Conservation (phyloP, 345 rosid species). For the Brassica cretica region DNA sequence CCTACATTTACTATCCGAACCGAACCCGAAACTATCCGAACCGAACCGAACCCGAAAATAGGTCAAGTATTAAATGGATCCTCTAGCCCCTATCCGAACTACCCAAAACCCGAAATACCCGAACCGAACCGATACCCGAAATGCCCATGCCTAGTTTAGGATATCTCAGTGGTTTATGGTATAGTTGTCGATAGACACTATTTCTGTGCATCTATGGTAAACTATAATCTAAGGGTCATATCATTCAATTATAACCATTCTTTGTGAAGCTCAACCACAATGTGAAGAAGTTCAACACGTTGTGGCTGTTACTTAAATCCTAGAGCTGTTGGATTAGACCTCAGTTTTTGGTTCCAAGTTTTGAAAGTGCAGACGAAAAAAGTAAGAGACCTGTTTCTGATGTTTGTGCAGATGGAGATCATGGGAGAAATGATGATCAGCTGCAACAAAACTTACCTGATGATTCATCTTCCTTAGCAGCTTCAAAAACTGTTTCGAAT, state of each 20-base stretch:
- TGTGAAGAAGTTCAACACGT: slow-evolving; percentile 1
- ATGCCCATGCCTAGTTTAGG: too few relatives aligned
- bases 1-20: too few relatives aligned
- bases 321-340: not conserved
- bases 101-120: too few relatives aligned
- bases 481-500: slow-evolving; percentile 54
- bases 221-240: slow-evolving; percentile 1
- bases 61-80: too few relatives aligned
- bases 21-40: too few relatives aligned
- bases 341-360: slow-evolving; percentile 9
- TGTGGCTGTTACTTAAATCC: not conserved
- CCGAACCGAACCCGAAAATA: too few relatives aligned
- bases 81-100: too few relatives aligned
- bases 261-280: slow-evolving; percentile 23
- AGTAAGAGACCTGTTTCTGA: slow-evolving; percentile 10
- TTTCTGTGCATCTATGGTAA: not conserved
- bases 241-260: not conserved
- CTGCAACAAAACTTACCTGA: slow-evolving; percentile 62
- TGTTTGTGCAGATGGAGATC: slow-evolving; percentile 58
- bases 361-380: not conserved
- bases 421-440: slow-evolving; percentile 67
- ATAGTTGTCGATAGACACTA: slow-evolving; percentile 5
- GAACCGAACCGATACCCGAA: too few relatives aligned
- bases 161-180: slow-evolving; percentile 1
- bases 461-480: slow-evolving; percentile 59